These are phyloP conservation scores for Penicillium sp. DNA, from an alignment of 2,329 filamentous ascomycete genomes.

Conservation along the genomic window DNA sequence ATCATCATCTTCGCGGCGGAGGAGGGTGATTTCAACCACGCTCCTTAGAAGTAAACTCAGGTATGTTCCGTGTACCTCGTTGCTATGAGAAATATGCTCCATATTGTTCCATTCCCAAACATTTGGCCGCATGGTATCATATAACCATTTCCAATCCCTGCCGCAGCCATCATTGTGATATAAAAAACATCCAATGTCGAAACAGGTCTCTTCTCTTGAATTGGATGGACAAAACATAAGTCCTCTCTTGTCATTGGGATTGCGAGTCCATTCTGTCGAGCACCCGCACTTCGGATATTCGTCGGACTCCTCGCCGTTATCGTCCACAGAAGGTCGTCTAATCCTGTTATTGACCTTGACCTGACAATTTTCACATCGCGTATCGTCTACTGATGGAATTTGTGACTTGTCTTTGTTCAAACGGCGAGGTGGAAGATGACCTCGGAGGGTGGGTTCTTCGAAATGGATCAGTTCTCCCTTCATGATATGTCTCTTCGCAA, in stretches of 20 bases:
- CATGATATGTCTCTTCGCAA: constrained; percentile 32
- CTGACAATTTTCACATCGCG: constrained; percentile 37
- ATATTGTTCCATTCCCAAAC: not conserved
- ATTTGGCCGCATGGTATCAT: constrained; percentile 36
- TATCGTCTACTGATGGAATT: not conserved
- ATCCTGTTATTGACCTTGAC: not conserved
- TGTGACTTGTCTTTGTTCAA: constrained; percentile 8
- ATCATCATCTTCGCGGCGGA: constrained; percentile 28
- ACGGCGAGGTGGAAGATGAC: constrained; percentile 30
- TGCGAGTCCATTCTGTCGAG: not conserved
- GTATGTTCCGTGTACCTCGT: constrained; percentile 38
- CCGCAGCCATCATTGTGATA: constrained; percentile 38
- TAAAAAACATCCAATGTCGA: constrained; percentile 29
- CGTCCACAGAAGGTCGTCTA: not conserved
- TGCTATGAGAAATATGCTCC: constrained; percentile 28
- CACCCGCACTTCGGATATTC: not conserved
- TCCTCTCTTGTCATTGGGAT: not conserved
- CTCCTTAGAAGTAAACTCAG: constrained; percentile 40
- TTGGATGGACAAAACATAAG: constrained; percentile 16
- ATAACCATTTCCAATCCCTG: constrained; percentile 40
- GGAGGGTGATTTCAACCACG: constrained; percentile 41
- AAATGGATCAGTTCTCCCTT: constrained; percentile 31
- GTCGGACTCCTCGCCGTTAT: not conserved
- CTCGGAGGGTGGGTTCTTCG: constrained; percentile 42
- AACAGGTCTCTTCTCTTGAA: constrained; percentile 22